Percentiles rank a stretch among this genome's conserved stretches.
phyloP scores from a whole-genome alignment of 108 stramenopile genomes.

The Nitzschia sp. region DNA sequence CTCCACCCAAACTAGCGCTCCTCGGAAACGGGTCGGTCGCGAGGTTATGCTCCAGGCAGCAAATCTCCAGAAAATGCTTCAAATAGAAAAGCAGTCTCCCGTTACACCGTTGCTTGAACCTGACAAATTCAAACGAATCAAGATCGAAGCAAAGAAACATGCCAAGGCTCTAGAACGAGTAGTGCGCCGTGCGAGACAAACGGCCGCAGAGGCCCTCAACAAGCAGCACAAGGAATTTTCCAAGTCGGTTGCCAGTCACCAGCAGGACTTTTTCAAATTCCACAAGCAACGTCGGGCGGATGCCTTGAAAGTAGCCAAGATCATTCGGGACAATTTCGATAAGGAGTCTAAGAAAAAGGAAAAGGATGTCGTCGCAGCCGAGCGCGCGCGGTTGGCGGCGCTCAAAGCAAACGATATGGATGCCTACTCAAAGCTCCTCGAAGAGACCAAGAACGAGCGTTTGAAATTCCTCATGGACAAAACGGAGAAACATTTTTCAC shows the following conservation, averaged over 20 bases:
- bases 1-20: background rate
- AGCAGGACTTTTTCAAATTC: constrained; percentile 79
- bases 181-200: constrained; percentile 65
- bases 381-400: constrained; percentile 79
- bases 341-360: constrained; percentile 75
- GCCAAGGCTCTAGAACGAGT: constrained; percentile 70
- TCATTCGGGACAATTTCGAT: constrained; percentile 67
- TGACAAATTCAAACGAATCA: constrained; percentile 64
- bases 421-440: constrained; percentile 78
- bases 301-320: constrained; percentile 49
- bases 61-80: constrained; percentile 18
- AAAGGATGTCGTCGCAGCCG: constrained; percentile 67
- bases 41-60: constrained; percentile 3
- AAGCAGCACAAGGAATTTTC: constrained; percentile 75
- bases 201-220: constrained; percentile 57
- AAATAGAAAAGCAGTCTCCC: constrained; percentile 20
- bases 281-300: constrained; percentile 63
- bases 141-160: constrained; percentile 76
- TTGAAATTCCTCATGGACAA: constrained; percentile 82
- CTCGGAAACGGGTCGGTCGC: background rate
- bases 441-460: constrained; percentile 86
- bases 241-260: constrained; percentile 63
- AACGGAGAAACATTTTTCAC: constrained; percentile 79
- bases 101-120: constrained; percentile 51
- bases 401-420: constrained; percentile 86